Base-by-base conservation (phyloP, 2,329 filamentous ascomycete genomes). In the Cytospora paraplurivora region DNA sequence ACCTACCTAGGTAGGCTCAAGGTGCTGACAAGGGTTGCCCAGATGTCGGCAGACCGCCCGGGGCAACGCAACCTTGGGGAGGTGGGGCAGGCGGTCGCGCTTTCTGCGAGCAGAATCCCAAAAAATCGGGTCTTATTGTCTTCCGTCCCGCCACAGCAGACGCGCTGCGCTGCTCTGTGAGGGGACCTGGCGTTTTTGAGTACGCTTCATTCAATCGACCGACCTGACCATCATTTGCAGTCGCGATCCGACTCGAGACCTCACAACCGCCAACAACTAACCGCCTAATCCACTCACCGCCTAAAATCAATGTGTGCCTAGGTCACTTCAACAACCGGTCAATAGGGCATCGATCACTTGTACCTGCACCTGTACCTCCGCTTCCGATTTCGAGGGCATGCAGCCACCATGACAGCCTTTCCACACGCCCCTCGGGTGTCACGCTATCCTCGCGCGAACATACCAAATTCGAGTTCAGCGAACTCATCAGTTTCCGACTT, bases 71-170 rank as follows among this genome's bases (percentile, higher is more conserved):
- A 17, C 27, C 27, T 27, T 27, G 27, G 27, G 27, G 15, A 21
- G 15, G 49, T 38, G 60, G 51, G 44, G 47, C 62, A 59, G 63
- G 63, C 63, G 63, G 63, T 65, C 52, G 47, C 32, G 44, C 32
- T 54, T 65, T 65, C 63, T 65, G 63, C 63, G 44, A 15, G 63
- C 63, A 65, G 60, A 65, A 65, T 57, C 34, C 38, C 17, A 55
- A 44, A 61, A 52, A 21, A 19, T 21, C 1, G 44, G n/a, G 44
- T 47, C 58, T 38, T 49, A 61, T 51, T 54, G 51, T 52, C 58
- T 37, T 35, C 12, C 27, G 33, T 54, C 37, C 37, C 50, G 54
- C 34, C 52, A 32, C 41, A 44, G 21, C 34, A 15, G 38, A 34
- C 49, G 33, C 19, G 51, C 38, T 44, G n/a, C 54, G 58, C 49